Conservation (phyloP, 257 asterid genomes). For the Solanum bulbocastanum region DNA sequence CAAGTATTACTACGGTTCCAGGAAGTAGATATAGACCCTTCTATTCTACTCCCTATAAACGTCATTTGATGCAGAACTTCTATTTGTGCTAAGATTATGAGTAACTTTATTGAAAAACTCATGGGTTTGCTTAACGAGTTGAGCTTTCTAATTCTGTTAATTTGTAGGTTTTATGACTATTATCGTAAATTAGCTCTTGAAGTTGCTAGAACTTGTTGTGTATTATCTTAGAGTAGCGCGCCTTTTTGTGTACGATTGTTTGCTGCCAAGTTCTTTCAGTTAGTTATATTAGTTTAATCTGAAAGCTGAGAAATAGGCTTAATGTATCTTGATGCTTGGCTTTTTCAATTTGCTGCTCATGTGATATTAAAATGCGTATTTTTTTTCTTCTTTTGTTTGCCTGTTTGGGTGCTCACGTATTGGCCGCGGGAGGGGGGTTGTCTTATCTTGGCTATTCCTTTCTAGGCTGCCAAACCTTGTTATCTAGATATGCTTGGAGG, state of each 20-base stretch:
- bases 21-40: slow-evolving; percentile 29
- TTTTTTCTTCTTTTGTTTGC: not conserved
- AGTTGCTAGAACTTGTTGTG: not conserved
- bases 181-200: slow-evolving; percentile 4
- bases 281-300: not conserved
- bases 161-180: slow-evolving; percentile 9
- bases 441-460: not conserved
- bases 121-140: slow-evolving; percentile 26
- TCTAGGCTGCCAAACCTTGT: not conserved
- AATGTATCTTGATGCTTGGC: not conserved
- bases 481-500: not conserved
- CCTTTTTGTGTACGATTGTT: not conserved
- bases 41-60: slow-evolving; percentile 17
- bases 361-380: not conserved
- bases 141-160: slow-evolving; percentile 9
- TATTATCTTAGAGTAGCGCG: not conserved
- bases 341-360: not conserved
- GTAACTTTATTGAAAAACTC: slow-evolving; percentile 17
- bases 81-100: slow-evolving; percentile 22
- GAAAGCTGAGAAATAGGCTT: not conserved
- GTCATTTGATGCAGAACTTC: slow-evolving; percentile 22
- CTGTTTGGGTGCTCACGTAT: not conserved
- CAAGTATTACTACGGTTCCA: slow-evolving; percentile 22
- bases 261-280: not conserved
- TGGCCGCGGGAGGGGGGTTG: not conserved